Conservation (phyloP, 345 rosid genomes). For the Sonneratia alba region DNA sequence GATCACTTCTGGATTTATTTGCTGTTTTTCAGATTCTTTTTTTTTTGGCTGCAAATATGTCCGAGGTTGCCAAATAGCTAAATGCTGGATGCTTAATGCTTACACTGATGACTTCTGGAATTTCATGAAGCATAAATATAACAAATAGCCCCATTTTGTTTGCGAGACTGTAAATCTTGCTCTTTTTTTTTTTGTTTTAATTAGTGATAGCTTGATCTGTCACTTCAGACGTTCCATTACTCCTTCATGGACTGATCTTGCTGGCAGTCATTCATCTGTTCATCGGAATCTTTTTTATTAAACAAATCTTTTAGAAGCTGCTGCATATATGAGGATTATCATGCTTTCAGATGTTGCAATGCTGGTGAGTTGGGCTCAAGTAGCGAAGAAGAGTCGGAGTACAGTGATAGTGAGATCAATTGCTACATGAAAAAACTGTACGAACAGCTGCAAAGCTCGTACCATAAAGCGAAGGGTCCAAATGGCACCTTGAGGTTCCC, state of each 20-base stretch:
- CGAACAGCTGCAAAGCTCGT: constrained; percentile 32
- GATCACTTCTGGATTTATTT: no score
- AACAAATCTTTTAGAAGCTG: not conserved
- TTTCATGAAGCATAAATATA: no score
- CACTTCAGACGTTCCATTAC: no score
- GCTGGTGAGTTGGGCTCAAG: constrained; percentile 35
- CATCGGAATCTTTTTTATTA: no score
- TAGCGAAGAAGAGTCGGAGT: constrained; percentile 72
- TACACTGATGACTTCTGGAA: no score
- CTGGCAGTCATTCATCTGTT: not conserved
- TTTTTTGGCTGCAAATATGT: no score
- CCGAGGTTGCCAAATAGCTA: no score
- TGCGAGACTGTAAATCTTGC: not conserved
- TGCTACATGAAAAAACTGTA: constrained; percentile 52
- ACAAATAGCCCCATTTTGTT: no score
- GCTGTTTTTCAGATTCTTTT: no score
- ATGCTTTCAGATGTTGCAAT: not conserved
- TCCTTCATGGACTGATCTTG: not conserved
- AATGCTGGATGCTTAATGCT: no score
- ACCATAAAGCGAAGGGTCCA: constrained; percentile 41
- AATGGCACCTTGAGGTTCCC: constrained; percentile 66
- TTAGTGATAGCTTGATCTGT: not conserved
- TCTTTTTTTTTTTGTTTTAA: no score
- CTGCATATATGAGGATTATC: no score
- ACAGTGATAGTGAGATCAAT: constrained; percentile 70